Base-by-base conservation (phyloP, 2,329 filamentous ascomycete species). In the Scytalidium sp. region DNA sequence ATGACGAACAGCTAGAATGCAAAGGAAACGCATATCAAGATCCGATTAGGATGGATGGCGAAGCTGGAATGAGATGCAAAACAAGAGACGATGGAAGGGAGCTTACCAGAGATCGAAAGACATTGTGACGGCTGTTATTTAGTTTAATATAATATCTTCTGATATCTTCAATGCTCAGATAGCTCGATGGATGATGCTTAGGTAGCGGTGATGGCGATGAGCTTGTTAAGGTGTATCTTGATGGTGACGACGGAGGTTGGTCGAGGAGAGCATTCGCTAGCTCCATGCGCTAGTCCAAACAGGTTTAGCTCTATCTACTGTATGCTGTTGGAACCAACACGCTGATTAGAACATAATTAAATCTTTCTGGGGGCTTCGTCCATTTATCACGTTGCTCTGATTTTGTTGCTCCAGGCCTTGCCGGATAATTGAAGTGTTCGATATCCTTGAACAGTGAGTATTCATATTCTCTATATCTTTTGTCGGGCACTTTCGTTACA, bases 51-150 rank as follows among this genome's bases (percentile, higher is more conserved):
- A 50, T 46, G 21, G 43, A 45, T 44, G 42, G 46, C 29, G 39
- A 49, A 51, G 59, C 64, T 61, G 62, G 63, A 63, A 63, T 60
- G 51, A 51, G 60, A 50, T n/a, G 13, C 8, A 10, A 8, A 36
- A 36, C 32, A 36, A 36, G 13, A 36, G 15, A 36, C 13, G 11
- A 36, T n/a, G 32, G 32, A 52, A 58, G 68, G 68, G 68, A 68
- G 83, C 87, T 76, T 81, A 94, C 89, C 89, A 94, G 71, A 87
- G 81, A 78, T 92, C 88, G 66, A 86, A 77, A 70, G 84, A 74
- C 88, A 94, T 93, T 67, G 75, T 86, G 78, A 56, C 66, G 67
- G 67, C 67, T 57, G 64, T 64, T 47, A 60, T 54, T n/a, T 56
- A 60, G 50, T 54, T 41, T 23, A n/a, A 36, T 40, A 41, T 43